phyloP scores from a whole-genome alignment of 1,284 basidiomycete genomes.

The Trichosporon asahii region DNA sequence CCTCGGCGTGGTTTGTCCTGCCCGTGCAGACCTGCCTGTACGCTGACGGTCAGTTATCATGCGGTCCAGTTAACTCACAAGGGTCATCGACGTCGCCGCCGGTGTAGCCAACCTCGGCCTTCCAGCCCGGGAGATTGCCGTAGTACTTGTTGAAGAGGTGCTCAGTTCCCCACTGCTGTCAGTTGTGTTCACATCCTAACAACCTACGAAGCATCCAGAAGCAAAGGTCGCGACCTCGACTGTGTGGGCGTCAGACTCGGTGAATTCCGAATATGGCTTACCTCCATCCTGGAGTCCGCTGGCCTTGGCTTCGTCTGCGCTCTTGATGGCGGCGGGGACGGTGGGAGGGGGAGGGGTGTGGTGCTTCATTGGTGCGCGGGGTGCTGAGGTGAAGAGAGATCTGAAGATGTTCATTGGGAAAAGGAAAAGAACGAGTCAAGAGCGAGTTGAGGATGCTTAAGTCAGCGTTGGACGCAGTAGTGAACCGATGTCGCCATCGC shows the following conservation, averaged over 20 bases:
- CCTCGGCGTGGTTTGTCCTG: slow-evolving; percentile 83
- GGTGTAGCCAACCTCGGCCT: slow-evolving; percentile 74
- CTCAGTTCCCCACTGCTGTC: slow-evolving; percentile 68
- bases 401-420: slow-evolving; percentile 14
- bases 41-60: slow-evolving; percentile 28
- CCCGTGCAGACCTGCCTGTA: slow-evolving; percentile 80
- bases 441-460: slow-evolving; percentile 1
- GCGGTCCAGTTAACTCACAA: slow-evolving; percentile 9
- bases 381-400: slow-evolving; percentile 9
- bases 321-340: slow-evolving; percentile 51
- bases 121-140: slow-evolving; percentile 58
- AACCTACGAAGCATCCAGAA: slow-evolving; percentile 60
- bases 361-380: slow-evolving; percentile 26
- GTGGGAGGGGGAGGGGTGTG: slow-evolving; percentile 49
- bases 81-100: slow-evolving; percentile 61
- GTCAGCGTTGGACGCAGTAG: background rate
- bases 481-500: slow-evolving; percentile 5
- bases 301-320: slow-evolving; percentile 31
- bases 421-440: background rate
- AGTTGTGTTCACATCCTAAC: background rate
- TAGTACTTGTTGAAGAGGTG: slow-evolving; percentile 82
- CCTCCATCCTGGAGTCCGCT: slow-evolving; percentile 38
- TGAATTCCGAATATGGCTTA: slow-evolving; percentile 25
- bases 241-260: slow-evolving; percentile 25
- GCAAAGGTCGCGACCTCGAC: slow-evolving; percentile 73